A percentile compares a stretch with the other conserved stretches of the same genome.
Evolutionary conservation across 495 filamentous ascomycete species (phyloP).

Genomic region (Hypoxylon perforatum): DNA sequence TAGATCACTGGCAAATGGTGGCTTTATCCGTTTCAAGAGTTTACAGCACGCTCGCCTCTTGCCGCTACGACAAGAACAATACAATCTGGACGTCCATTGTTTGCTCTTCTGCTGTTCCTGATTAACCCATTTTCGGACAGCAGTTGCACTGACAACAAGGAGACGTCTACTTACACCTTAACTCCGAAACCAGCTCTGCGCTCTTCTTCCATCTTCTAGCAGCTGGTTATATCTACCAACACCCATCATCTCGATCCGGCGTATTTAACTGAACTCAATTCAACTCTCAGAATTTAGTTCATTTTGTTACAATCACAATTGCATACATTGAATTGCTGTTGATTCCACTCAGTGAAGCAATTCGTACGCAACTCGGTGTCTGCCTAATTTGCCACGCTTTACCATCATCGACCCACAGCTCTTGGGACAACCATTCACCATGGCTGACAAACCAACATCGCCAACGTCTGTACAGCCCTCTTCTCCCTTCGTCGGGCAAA

Average conservation of each 20-base stretch:
- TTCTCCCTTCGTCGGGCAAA: conserved; percentile 24
- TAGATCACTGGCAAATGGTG: conserved; percentile 31
- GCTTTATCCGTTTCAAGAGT: conserved; percentile 10
- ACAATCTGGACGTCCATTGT: conserved; percentile 17
- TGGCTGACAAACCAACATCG: conserved; percentile 48
- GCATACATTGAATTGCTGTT: conserved; percentile 1
- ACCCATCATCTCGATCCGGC: neutral
- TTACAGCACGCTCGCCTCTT: conserved; percentile 2
- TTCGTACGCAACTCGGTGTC: conserved; percentile 31
- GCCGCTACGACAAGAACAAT: conserved; percentile 28
- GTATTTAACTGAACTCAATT: conserved; percentile 3
- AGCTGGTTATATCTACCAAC: conserved; percentile 24
- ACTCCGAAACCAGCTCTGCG: conserved; percentile 36
- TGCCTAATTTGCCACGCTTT: conserved; percentile 45
- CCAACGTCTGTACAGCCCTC: conserved; percentile 19
- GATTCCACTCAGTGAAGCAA: conserved; percentile 19
- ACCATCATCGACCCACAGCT: conserved; percentile 28
- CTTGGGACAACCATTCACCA: conserved; percentile 26
- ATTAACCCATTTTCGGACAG: conserved; percentile 23
- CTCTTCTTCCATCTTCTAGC: conserved; percentile 34
- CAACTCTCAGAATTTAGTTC: neutral
- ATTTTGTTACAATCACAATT: conserved; percentile 15
- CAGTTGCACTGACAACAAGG: conserved; percentile 21
- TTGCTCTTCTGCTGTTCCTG: conserved; percentile 5
- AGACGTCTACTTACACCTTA: conserved; percentile 26